Percentiles rank a stretch among this genome's conserved stretches.
Conservation (phyloP, 2,329 filamentous ascomycete genomes). For the Alternaria brassicicola region DNA sequence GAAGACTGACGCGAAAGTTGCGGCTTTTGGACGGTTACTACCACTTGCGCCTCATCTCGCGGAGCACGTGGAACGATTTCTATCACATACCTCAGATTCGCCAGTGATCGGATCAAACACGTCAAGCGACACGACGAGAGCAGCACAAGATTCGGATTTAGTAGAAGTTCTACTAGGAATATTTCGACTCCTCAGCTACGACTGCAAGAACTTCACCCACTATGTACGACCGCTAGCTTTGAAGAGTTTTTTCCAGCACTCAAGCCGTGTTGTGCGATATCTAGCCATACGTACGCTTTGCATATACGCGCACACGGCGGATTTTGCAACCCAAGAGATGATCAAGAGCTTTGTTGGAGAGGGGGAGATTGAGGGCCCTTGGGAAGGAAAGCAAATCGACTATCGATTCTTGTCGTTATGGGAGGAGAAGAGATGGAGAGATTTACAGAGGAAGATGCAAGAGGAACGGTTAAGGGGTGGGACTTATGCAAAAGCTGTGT, state of each 20-base stretch:
- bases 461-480: conserved; percentile 2
- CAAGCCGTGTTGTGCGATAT: conserved; percentile 70
- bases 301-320: conserved; percentile 77
- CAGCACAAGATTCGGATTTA: conserved; percentile 24
- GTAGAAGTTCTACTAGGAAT: conserved; percentile 66
- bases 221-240: conserved; percentile 71
- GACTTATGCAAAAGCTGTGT: conserved; percentile 4
- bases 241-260: conserved; percentile 69
- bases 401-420: conserved; percentile 74
- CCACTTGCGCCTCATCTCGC: conserved; percentile 82
- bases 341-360: conserved; percentile 69
- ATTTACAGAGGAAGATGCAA: conserved; percentile 21
- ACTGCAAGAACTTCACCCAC: conserved; percentile 69
- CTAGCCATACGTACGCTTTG: conserved; percentile 83
- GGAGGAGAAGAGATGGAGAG: conserved; percentile 63
- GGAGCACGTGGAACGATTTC: conserved; percentile 67
- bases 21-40: conserved; percentile 78
- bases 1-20: conserved; percentile 55
- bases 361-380: conserved; percentile 68
- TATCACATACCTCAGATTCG: conserved; percentile 41
- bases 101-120: conserved; percentile 26
- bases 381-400: conserved; percentile 79
- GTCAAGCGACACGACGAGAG: neutral
- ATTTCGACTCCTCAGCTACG: conserved; percentile 80
- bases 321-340: conserved; percentile 76